Evolutionary conservation across 768 basidiomycete genomes (phyloP), one percentile per base, ranked within the genome.

Genomic region (Tricholoma bakamatsutake): DNA sequence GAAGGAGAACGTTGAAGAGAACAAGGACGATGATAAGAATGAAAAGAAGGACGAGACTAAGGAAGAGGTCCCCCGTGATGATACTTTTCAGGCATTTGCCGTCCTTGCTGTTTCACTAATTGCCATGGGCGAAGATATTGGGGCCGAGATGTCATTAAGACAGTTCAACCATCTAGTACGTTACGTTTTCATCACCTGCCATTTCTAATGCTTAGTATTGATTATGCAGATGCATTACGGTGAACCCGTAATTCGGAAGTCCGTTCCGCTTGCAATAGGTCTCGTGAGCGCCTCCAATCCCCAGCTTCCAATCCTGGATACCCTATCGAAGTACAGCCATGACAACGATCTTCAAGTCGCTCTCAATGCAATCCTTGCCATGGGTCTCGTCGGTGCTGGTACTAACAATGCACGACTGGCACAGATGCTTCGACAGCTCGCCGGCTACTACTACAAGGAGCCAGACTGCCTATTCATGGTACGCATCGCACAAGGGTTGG

Each of bases 381-480:
- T 99, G 96, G 97, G 97, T 57, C 80, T 99, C 24, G 88, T 98
- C 51, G 97, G 97, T 30, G 96, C 96, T 1, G 97, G 97, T 31
- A 94, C 93, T n/a, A 99, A 99, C 72, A 98, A 99, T 62, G 97
- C 97, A 12, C 85, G 94, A 37, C 79, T 99, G 37, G 96, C 89
- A 11, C 97, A 99, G 73, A 97, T 99, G 96, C 82, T 99, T 31
- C 80, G 97, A 40, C 93, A 95, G 67, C 80, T 99, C 4, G 94
- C 96, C 10, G 91, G 91, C n/a, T 99, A 98, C 75, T 99, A 99
- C 72, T 81, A 90, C 73, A 98, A 98, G 69, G 97, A 99, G 71
- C 85, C 95, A 0, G 94, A 99, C 66, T 96, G 93, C 67, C 71
- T 98, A 63, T 98, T 99, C 71, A 90, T 92, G 79, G 95, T 98